Conservation (phyloP, 108 stramenopile species). For the Ochromonas danica region DNA sequence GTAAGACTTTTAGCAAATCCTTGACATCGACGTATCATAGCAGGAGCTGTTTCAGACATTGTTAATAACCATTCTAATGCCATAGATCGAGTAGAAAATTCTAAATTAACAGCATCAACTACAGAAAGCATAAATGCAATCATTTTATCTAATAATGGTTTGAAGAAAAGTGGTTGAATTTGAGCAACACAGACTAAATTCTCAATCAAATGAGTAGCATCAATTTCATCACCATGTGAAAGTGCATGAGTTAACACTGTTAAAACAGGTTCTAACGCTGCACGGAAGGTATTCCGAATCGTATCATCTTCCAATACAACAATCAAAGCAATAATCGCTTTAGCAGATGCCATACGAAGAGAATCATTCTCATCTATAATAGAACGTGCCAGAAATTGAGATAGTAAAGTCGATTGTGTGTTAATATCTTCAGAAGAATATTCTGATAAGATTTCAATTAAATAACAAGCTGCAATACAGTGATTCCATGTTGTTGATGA, state of each 20-base stretch:
- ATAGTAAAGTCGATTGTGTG: too few species aligned
- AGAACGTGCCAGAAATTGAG: not conserved
- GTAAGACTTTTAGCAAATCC: not conserved
- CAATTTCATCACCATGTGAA: conserved; percentile 11
- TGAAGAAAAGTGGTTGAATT: conserved; percentile 22
- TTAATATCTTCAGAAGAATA: conserved; percentile 19
- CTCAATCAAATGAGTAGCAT: conserved; percentile 25
- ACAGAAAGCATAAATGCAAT: not conserved
- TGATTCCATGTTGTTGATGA: not conserved
- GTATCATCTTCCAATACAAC: conserved; percentile 1
- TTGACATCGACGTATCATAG: conserved; percentile 22
- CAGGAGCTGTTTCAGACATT: conserved; percentile 27
- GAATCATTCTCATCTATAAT: not conserved
- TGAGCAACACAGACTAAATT: conserved; percentile 1
- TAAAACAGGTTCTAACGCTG: not conserved
- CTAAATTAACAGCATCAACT: not conserved
- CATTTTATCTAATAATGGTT: not conserved
- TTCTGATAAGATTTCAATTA: conserved; percentile 25
- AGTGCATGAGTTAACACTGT: not conserved
- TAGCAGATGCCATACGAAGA: conserved; percentile 1
- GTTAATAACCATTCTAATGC: conserved; percentile 26
- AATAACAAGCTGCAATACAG: too few species aligned
- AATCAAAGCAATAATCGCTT: conserved; percentile 3
- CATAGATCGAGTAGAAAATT: conserved; percentile 20
- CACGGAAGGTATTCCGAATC: not conserved